phyloP scores from a whole-genome alignment of 2,329 filamentous ascomycete genomes.

The Fusarium irregulare region DNA sequence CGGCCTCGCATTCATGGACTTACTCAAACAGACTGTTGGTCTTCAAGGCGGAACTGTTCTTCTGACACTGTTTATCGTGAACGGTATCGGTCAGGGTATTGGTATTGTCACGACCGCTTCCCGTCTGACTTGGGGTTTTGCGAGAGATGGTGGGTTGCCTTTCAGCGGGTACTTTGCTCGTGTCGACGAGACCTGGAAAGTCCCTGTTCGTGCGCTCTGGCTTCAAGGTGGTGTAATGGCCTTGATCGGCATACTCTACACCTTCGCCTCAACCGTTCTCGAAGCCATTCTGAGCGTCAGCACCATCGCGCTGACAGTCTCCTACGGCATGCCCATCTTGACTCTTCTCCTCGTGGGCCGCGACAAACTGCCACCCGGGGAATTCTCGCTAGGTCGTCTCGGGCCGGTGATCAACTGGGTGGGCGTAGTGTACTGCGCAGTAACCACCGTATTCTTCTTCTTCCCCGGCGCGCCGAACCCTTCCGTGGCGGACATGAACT shows the following conservation, averaged over 20 bases:
- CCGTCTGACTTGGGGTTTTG: constrained; percentile 65
- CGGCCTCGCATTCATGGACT: constrained; percentile 62
- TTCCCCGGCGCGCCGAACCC: constrained; percentile 62
- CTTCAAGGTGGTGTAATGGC: constrained; percentile 58
- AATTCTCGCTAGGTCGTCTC: constrained; percentile 59
- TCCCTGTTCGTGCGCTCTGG: constrained; percentile 64
- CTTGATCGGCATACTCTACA: constrained; percentile 65
- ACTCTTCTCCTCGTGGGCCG: constrained; percentile 62
- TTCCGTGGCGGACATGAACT: constrained; percentile 64
- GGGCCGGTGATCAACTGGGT: constrained; percentile 60
- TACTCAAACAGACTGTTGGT: constrained; percentile 54
- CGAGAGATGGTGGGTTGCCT: constrained; percentile 63
- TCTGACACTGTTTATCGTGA: constrained; percentile 65
- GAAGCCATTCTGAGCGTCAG: constrained; percentile 66
- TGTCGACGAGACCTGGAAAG: constrained; percentile 61
- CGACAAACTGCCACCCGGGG: constrained; percentile 60
- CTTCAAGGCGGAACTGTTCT: constrained; percentile 57
- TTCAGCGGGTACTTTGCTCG: constrained; percentile 58
- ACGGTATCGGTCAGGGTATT: constrained; percentile 65
- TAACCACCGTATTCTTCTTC: constrained; percentile 67
- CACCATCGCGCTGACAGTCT: constrained; percentile 67
- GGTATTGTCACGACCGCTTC: constrained; percentile 64
- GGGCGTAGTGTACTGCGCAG: constrained; percentile 61
- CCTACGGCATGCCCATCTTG: constrained; percentile 60
- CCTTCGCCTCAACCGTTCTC: constrained; percentile 64